Conservation (phyloP, 352 stramenopile genomes). For the Phytophthora citricola region DNA sequence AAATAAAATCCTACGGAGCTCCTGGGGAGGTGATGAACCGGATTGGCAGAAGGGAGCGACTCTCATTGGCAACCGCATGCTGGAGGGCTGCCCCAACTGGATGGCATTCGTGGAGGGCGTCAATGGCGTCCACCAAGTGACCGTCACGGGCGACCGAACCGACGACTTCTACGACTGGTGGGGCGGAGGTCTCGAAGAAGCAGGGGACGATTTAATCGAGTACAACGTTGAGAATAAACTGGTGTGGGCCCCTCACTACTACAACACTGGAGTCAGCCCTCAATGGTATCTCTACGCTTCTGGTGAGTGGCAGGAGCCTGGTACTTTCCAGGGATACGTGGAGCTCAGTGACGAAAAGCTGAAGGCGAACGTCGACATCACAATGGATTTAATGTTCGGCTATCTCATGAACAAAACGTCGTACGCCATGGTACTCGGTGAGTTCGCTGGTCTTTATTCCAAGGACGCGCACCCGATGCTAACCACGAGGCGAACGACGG, state of each 20-base stretch:
- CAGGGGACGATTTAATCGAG: slow-evolving; percentile 43
- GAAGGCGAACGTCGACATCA: slow-evolving; percentile 65
- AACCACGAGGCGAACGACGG: slow-evolving; percentile 68
- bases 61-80: slow-evolving; percentile 66
- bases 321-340: slow-evolving; percentile 38
- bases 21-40: slow-evolving; percentile 48
- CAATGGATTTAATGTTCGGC: slow-evolving; percentile 76
- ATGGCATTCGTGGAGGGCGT: slow-evolving; percentile 72
- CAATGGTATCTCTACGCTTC: slow-evolving; percentile 69
- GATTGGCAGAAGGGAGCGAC: slow-evolving; percentile 62
- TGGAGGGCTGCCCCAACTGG: slow-evolving; percentile 67
- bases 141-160: slow-evolving; percentile 26
- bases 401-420: slow-evolving; percentile 51
- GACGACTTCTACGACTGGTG: slow-evolving; percentile 69
- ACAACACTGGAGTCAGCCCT: slow-evolving; percentile 72
- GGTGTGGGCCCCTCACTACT: slow-evolving; percentile 77
- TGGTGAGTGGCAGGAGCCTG: slow-evolving; percentile 37
- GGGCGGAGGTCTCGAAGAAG: slow-evolving; percentile 58
- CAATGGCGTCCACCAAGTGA: slow-evolving; percentile 43
- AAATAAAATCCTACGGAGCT: too few relatives aligned
- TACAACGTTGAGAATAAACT: slow-evolving; percentile 61
- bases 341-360: slow-evolving; percentile 64
- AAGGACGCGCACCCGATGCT: slow-evolving; percentile 57
- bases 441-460: slow-evolving; percentile 72
- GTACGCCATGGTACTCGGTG: slow-evolving; percentile 62